Percentiles rank a stretch among this genome's conserved stretches.
phyloP scores from a whole-genome alignment of 2,329 filamentous ascomycete genomes.

The Sclerotinia borealis region DNA sequence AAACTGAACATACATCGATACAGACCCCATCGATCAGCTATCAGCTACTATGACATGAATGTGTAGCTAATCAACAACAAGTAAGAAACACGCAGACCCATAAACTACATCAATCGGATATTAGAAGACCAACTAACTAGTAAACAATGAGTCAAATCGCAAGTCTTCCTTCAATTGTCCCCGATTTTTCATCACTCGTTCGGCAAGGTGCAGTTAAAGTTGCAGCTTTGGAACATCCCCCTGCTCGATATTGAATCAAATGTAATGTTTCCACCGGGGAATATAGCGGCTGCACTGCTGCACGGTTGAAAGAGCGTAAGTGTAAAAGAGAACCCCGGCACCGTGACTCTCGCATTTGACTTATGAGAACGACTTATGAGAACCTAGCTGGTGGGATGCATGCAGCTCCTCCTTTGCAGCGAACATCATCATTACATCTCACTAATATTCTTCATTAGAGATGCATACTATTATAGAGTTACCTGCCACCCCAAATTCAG shows the following conservation, averaged over 20 bases:
- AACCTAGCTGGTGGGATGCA: conserved; percentile 8
- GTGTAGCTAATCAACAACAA: not conserved
- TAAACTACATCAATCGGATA: not conserved
- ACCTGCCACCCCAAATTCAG: not conserved
- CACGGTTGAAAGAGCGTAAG: conserved; percentile 6
- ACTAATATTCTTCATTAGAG: not conserved
- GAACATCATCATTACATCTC: not conserved
- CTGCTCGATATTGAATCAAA: conserved; percentile 10
- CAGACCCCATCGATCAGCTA: not conserved
- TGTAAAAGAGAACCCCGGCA: not conserved
- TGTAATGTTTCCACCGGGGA: conserved; percentile 13
- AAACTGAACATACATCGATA: conserved; percentile 1
- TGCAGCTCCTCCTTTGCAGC: conserved; percentile 6
- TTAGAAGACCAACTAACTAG: not conserved
- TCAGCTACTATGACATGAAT: not conserved
- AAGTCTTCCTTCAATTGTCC: conserved; percentile 12
- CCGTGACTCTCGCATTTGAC: conserved; percentile 1
- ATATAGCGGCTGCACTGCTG: conserved; percentile 11
- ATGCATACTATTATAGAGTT: not conserved
- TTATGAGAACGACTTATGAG: too few species aligned
- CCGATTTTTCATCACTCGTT: not conserved
- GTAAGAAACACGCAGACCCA: not conserved
- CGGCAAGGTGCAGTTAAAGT: conserved; percentile 8
- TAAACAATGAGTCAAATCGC: conserved; percentile 8
- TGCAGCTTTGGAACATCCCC: conserved; percentile 10